Evolutionary conservation across 78 protist genomes (phyloP).

Genomic region (Carpediemonas membranifera): DNA sequence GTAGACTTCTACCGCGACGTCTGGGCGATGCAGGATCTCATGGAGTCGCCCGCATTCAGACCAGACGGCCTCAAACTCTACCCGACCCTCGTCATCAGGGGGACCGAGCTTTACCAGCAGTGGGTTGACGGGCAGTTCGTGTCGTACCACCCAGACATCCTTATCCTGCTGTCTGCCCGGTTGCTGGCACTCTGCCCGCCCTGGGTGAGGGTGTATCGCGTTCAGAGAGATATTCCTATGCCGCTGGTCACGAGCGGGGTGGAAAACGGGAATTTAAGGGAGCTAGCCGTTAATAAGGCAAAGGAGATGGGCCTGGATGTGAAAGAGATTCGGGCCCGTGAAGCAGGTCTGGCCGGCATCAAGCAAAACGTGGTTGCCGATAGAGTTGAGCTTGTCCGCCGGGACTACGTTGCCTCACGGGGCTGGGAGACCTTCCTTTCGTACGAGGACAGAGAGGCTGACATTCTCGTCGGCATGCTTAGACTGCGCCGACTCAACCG

Average conservation of each 20-base stretch:
- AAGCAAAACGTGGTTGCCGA: conserved; percentile 52
- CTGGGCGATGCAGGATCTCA: neutral
- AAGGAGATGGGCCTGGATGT: conserved; percentile 45
- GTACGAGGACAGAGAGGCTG: conserved; percentile 56
- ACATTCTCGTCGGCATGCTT: conserved; percentile 7
- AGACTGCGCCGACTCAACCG: neutral
- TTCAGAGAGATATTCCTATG: conserved; percentile 81
- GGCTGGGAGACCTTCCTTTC: conserved; percentile 90
- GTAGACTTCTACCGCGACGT: conserved; percentile 64
- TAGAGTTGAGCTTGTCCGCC: conserved; percentile 73
- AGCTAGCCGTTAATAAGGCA: conserved; percentile 59
- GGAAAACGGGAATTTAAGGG: conserved; percentile 80
- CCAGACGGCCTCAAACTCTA: conserved; percentile 86
- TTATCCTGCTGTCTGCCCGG: too few species aligned
- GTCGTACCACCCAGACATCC: conserved; percentile 51
- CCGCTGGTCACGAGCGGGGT: conserved; percentile 81
- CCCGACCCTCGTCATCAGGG: conserved; percentile 87
- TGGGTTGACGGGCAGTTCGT: conserved; percentile 68
- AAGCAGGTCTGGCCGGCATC: conserved; percentile 16
- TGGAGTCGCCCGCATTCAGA: conserved; percentile 58
- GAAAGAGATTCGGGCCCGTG: conserved; percentile 56
- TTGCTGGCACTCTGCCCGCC: conserved; percentile 75
- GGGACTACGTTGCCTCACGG: conserved; percentile 70
- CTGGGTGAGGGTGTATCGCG: conserved; percentile 79
- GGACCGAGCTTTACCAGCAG: conserved; percentile 65